These are phyloP conservation scores for Leccinum pellstonianum DNA, from an alignment of 768 basidiomycete genomes.

Conservation along the genomic window DNA sequence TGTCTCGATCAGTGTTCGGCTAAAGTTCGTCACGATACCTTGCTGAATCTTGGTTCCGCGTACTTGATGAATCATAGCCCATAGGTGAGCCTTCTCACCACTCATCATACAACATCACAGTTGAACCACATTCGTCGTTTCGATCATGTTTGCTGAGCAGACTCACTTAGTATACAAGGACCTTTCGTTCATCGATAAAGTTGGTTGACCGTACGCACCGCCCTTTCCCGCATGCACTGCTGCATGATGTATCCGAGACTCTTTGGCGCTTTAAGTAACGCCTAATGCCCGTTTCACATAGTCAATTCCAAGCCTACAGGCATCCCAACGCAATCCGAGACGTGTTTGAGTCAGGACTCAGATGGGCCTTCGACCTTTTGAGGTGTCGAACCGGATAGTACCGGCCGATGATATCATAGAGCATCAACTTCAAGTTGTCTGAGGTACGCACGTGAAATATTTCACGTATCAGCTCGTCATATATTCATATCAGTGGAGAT, in stretches of 20 bases:
- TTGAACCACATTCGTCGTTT: constrained; percentile 9
- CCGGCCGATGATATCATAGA: not conserved
- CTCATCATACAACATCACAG: not conserved
- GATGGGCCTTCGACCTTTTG: not conserved
- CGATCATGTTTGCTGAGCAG: constrained; percentile 8
- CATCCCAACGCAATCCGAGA: not conserved
- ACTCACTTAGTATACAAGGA: not conserved
- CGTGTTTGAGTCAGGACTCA: not conserved
- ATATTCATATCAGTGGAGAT: not conserved
- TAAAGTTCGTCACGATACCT: constrained; percentile 18
- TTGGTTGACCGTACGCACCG: constrained; percentile 2
- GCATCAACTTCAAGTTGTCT: not conserved
- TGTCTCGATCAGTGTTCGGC: not conserved
- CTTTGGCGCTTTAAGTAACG: not conserved
- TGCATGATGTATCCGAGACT: no score
- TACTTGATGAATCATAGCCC: constrained; percentile 6
- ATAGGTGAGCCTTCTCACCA: constrained; percentile 10
- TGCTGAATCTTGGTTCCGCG: constrained; percentile 1
- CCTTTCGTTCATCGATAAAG: constrained; percentile 21
- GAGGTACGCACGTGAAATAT: not conserved
- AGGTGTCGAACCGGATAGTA: not conserved
- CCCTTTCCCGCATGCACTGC: constrained; percentile 1
- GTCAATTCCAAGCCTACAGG: not conserved
- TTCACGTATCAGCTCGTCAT: not conserved
- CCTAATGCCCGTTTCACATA: not conserved